Evolutionary conservation across 768 basidiomycete species (phyloP).

Genomic region (Collybia sordida): DNA sequence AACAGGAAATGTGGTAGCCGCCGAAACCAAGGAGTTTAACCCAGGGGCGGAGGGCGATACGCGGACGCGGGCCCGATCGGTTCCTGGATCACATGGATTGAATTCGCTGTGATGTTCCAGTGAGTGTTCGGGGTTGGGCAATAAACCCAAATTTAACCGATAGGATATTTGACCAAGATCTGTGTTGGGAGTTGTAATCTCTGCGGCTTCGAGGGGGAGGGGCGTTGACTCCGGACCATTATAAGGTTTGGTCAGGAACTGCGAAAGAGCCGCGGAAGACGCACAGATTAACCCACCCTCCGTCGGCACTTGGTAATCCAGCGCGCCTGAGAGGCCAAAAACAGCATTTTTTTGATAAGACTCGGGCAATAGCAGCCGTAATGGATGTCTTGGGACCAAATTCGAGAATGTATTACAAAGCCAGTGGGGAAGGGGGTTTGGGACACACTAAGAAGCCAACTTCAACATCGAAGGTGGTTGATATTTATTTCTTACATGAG

Average conservation of each 20-base stretch:
- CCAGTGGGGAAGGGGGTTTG: slow-evolving; percentile 52
- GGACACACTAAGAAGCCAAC: too few species aligned
- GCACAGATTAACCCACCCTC: slow-evolving; percentile 18
- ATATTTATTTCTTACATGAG: neutral
- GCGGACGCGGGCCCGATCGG: slow-evolving; percentile 4
- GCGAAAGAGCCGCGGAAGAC: slow-evolving; percentile 5
- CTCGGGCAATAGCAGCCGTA: slow-evolving; percentile 40
- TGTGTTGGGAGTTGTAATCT: too few species aligned
- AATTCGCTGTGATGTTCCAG: too few species aligned
- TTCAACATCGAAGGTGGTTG: too few species aligned
- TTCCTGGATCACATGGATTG: neutral
- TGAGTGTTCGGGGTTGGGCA: too few species aligned
- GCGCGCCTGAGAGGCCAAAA: neutral
- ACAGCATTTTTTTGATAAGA: neutral
- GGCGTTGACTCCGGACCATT: too few species aligned
- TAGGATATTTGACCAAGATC: too few species aligned
- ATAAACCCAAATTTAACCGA: too few species aligned
- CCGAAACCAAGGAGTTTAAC: slow-evolving; percentile 6
- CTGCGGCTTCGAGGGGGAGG: too few species aligned
- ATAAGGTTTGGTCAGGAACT: neutral
- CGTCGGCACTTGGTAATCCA: neutral
- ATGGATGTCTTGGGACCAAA: slow-evolving; percentile 44
- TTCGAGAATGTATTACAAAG: slow-evolving; percentile 50
- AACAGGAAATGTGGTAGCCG: neutral
- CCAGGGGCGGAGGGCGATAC: slow-evolving; percentile 21